These are phyloP conservation scores for Cocos nucifera DNA, from an alignment of 176 grass and related monocot species.

Conservation along the genomic window DNA sequence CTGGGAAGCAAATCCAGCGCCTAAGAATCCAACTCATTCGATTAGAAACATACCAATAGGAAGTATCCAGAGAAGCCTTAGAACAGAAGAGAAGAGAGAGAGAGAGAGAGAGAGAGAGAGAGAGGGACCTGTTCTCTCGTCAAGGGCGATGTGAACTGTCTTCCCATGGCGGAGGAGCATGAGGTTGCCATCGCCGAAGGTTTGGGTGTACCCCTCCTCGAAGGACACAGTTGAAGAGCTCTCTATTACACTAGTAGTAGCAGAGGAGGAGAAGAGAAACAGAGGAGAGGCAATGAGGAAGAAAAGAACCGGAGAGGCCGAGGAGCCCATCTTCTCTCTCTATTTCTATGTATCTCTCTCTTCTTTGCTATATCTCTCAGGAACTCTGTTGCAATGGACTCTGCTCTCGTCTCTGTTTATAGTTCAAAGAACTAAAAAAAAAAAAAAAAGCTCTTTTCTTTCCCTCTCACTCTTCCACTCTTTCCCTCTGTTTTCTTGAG, in stretches of 20 bases:
- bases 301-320: not conserved
- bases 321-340: not conserved
- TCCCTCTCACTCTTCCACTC: not conserved
- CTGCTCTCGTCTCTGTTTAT: too few species aligned
- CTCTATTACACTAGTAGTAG: not conserved
- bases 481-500: not conserved
- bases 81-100: not conserved
- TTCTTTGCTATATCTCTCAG: not conserved
- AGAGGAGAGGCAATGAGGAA: constrained; percentile 3
- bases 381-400: not conserved
- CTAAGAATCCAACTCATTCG: not conserved
- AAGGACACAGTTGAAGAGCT: constrained; percentile 1
- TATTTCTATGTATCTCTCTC: too few species aligned
- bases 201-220: constrained; percentile 17
- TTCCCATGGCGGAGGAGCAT: constrained; percentile 14
- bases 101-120: not conserved
- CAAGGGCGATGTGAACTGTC: constrained; percentile 16
- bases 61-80: not conserved
- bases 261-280: not conserved
- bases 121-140: constrained; percentile 13
- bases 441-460: not conserved
- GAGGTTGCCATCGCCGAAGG: constrained; percentile 7
- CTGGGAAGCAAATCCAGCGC: constrained; percentile 12
- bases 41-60: not conserved
- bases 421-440: constrained; percentile 2